These are phyloP conservation scores for Yamadazyma membranifaciens DNA, from an alignment of 1,139 yeast genomes.

Conservation along the genomic window DNA sequence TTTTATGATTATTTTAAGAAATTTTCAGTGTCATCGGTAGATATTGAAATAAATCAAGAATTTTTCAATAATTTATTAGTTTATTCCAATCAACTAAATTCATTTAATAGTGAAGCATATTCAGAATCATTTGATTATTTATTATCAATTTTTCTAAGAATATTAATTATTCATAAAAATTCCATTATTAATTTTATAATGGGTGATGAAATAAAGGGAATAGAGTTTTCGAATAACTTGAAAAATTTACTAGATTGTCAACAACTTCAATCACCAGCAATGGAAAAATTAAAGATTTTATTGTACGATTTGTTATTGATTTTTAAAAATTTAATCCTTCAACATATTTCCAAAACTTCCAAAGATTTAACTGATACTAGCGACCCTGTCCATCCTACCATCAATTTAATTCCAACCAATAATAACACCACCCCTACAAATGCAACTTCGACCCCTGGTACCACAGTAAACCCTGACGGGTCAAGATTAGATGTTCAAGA, in stretches of 20 bases:
- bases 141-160: constrained; percentile 47
- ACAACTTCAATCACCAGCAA: constrained; percentile 33
- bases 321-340: constrained; percentile 5
- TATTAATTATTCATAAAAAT: constrained; percentile 58
- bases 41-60: constrained; percentile 18
- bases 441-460: no score
- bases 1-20: constrained; percentile 40
- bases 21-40: constrained; percentile 30
- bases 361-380: constrained; percentile 1
- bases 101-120: not conserved
- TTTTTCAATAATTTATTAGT: constrained; percentile 12
- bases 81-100: constrained; percentile 6
- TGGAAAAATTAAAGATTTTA: constrained; percentile 53
- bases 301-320: constrained; percentile 63
- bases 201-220: constrained; percentile 25
- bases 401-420: not conserved
- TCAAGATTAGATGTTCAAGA: not conserved
- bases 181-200: constrained; percentile 32
- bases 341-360: constrained; percentile 5
- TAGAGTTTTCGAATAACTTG: constrained; percentile 43
- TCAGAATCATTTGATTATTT: constrained; percentile 6
- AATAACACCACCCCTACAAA: not conserved
- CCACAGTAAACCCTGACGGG: not conserved
- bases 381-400: not conserved
- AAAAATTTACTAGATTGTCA: constrained; percentile 44